phyloP scores from a whole-genome alignment of 768 basidiomycete genomes.

The Suillus placidus region DNA sequence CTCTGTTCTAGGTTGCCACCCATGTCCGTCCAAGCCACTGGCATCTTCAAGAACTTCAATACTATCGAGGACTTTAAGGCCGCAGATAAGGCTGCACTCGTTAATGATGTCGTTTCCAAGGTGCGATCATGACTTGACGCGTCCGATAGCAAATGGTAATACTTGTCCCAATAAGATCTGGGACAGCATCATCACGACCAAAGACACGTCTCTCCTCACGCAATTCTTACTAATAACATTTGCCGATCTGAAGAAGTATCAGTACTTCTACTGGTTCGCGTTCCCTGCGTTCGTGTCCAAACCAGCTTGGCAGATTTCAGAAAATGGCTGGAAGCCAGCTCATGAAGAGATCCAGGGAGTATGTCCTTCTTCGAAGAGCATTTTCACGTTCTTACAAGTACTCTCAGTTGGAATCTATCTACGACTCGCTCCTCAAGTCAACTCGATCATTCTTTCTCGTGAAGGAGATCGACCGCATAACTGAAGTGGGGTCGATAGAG shows the following conservation, averaged over 20 bases:
- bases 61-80: conserved; percentile 96
- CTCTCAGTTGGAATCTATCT: conserved; percentile 55
- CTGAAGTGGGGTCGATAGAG: conserved; percentile 55
- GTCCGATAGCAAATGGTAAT: background rate
- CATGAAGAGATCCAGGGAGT: conserved; percentile 41
- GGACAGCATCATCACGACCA: conserved; percentile 56
- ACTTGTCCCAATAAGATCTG: conserved; percentile 56
- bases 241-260: conserved; percentile 98
- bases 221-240: conserved; percentile 90
- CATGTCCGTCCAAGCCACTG: conserved; percentile 55
- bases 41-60: conserved; percentile 91
- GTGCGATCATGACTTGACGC: conserved; percentile 39
- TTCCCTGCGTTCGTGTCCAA: conserved; percentile 92
- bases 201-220: conserved; percentile 60
- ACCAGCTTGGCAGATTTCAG: conserved; percentile 85
- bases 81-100: conserved; percentile 85
- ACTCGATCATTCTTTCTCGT: conserved; percentile 67
- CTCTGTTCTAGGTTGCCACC: conserved; percentile 41
- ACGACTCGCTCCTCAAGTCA: conserved; percentile 46
- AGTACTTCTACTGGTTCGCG: conserved; percentile 97
- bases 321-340: conserved; percentile 59
- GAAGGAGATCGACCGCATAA: conserved; percentile 36
- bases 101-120: conserved; percentile 70
- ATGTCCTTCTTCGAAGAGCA: background rate
- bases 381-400: background rate